These are phyloP conservation scores for Pyrus communis DNA, from an alignment of 306 rosid genomes.

Conservation along the genomic window DNA sequence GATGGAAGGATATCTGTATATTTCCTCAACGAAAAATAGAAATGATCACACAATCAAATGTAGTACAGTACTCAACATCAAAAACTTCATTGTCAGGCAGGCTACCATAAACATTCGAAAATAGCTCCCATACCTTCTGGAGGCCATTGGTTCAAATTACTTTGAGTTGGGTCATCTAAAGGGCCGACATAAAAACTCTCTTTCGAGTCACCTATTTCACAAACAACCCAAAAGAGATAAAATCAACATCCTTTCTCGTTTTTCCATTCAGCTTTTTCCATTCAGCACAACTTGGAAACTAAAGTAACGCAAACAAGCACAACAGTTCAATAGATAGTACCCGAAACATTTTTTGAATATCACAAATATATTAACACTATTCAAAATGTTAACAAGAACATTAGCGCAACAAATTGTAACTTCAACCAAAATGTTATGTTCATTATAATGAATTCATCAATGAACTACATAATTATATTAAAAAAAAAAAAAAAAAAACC, in stretches of 20 bases:
- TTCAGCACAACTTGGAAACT: background rate
- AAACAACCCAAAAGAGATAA: background rate
- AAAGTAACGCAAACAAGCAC: background rate
- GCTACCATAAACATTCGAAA: background rate
- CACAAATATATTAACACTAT: no score
- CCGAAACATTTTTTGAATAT: no score
- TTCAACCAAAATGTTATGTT: background rate
- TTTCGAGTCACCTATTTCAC: constrained; percentile 62
- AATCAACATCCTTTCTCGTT: background rate
- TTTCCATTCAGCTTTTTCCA: background rate
- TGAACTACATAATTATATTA: no score
- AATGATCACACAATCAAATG: background rate
- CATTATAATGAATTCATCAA: background rate
- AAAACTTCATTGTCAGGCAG: background rate
- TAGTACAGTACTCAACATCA: background rate
- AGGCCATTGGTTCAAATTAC: constrained; percentile 76
- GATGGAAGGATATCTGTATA: constrained; percentile 53
- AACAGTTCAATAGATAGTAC: background rate
- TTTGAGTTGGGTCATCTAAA: constrained; percentile 31
- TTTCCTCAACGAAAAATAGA: constrained; percentile 12
- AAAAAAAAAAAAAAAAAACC: no score
- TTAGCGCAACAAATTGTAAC: background rate
- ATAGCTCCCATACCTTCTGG: constrained; percentile 37
- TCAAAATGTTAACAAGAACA: no score
- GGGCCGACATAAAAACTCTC: constrained; percentile 69